Conservation (phyloP, 805 yeast genomes). For the Barnettozyma siamensis region DNA sequence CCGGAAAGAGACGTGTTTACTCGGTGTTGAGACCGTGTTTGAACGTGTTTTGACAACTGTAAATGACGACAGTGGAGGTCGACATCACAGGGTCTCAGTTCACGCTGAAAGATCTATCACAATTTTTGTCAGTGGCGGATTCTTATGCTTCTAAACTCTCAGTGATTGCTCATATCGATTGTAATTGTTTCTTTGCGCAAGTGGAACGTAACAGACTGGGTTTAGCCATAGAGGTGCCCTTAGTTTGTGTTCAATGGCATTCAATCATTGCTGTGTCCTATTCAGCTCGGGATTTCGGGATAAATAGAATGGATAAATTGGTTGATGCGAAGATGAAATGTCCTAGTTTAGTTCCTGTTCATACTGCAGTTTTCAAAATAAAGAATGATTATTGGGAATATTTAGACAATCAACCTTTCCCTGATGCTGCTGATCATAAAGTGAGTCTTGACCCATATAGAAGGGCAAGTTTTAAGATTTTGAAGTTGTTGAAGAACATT, state of each 20-base stretch:
- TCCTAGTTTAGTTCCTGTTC: constrained; percentile 71
- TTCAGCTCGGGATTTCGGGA: constrained; percentile 82
- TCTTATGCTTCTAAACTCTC: constrained; percentile 66
- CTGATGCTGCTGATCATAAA: constrained; percentile 61
- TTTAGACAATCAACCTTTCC: constrained; percentile 35
- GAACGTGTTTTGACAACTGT: not conserved
- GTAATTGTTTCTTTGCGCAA: constrained; percentile 95
- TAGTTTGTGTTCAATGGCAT: constrained; percentile 93
- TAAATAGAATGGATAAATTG: constrained; percentile 69
- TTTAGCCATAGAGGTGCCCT: constrained; percentile 62
- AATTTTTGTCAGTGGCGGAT: constrained; percentile 38
- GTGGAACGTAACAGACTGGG: constrained; percentile 78
- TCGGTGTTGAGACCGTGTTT: too few species aligned
- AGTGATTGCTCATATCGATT: constrained; percentile 79
- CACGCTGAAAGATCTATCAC: constrained; percentile 43
- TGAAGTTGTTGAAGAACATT: constrained; percentile 52
- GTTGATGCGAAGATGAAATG: constrained; percentile 69
- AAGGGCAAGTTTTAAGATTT: constrained; percentile 75
- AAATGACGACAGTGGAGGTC: not conserved
- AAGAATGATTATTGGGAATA: constrained; percentile 86
- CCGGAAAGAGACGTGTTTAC: too few species aligned
- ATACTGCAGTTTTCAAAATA: constrained; percentile 87
- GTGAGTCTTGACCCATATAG: constrained; percentile 90
- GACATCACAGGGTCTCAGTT: constrained; percentile 29
- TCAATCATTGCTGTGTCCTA: constrained; percentile 85